These are phyloP conservation scores for Rhizopogon vinicolor DNA, from an alignment of 768 basidiomycete species.

Conservation along the genomic window DNA sequence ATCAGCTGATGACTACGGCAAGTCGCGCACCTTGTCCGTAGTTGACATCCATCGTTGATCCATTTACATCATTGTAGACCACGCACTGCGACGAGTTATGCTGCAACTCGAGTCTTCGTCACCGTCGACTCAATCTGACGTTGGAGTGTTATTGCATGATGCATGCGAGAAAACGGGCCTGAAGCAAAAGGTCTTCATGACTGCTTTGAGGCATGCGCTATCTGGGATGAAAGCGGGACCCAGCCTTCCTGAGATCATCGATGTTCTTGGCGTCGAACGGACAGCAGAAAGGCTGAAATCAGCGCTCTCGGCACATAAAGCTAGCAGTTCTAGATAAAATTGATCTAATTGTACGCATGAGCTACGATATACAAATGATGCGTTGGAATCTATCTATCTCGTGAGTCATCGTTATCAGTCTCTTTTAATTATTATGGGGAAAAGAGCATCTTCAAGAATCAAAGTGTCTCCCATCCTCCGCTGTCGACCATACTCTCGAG, in stretches of 20 bases:
- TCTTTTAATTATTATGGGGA: too few relatives aligned
- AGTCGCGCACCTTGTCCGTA: slow-evolving; percentile 7
- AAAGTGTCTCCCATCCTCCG: slow-evolving; percentile 93
- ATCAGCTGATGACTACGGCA: slow-evolving; percentile 41
- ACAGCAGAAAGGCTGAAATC: slow-evolving; percentile 13
- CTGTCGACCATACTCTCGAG: slow-evolving; percentile 82
- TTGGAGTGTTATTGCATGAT: slow-evolving; percentile 38
- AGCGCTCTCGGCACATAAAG: slow-evolving; percentile 2
- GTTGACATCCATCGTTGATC: slow-evolving; percentile 1
- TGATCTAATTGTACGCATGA: neutral
- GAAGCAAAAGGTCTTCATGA: slow-evolving; percentile 59
- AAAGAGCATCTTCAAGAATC: neutral
- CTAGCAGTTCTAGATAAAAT: neutral
- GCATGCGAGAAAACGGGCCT: slow-evolving; percentile 36
- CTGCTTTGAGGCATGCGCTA: slow-evolving; percentile 67
- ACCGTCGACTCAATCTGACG: slow-evolving; percentile 9
- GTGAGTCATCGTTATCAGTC: too few relatives aligned
- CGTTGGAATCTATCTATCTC: too few relatives aligned
- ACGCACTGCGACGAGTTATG: neutral
- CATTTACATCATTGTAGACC: slow-evolving; percentile 1
- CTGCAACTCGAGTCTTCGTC: neutral
- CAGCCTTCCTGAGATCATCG: slow-evolving; percentile 34
- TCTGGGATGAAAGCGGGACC: slow-evolving; percentile 71
- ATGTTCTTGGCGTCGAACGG: slow-evolving; percentile 31
- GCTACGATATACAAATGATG: neutral